Evolutionary conservation across 2,329 filamentous ascomycete species (phyloP).

Genomic region (Chrysoporthe austroafricana): DNA sequence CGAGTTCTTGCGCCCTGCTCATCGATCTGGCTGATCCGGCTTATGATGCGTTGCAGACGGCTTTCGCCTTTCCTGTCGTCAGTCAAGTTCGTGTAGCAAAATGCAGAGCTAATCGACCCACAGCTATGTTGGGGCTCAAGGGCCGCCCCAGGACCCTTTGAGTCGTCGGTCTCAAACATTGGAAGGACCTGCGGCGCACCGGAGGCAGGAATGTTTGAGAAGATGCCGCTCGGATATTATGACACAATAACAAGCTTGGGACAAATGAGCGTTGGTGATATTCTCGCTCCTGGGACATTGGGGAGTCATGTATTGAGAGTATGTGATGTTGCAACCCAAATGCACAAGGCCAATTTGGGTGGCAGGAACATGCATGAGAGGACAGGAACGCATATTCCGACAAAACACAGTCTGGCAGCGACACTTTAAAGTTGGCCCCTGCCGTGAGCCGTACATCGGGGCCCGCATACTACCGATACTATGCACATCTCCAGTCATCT

Average conservation of each 20-base stretch:
- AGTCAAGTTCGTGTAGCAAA: not conserved
- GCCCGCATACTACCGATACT: not conserved
- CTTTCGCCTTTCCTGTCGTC: constrained; percentile 1
- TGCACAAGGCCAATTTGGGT: not conserved
- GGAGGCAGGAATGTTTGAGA: not conserved
- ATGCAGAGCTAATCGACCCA: constrained; percentile 12
- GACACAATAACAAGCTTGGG: not conserved
- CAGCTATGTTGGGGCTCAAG: constrained; percentile 14
- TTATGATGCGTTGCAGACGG: constrained; percentile 26
- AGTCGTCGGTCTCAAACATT: constrained; percentile 11
- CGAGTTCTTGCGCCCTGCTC: constrained; percentile 46
- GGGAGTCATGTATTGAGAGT: not conserved
- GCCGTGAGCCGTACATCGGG: constrained; percentile 7
- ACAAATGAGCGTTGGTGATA: not conserved
- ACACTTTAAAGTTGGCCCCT: not conserved
- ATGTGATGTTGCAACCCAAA: not conserved
- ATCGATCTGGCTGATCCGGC: constrained; percentile 37
- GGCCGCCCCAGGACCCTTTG: not conserved
- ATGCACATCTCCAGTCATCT: not conserved
- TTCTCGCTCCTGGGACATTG: not conserved
- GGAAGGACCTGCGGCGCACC: not conserved
- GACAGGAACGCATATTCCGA: not conserved
- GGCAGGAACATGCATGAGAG: not conserved
- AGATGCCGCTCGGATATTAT: not conserved
- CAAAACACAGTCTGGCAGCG: not conserved